Conservation (phyloP, 1,139 yeast species). For the Yamadazyma spencermartinsiae region DNA sequence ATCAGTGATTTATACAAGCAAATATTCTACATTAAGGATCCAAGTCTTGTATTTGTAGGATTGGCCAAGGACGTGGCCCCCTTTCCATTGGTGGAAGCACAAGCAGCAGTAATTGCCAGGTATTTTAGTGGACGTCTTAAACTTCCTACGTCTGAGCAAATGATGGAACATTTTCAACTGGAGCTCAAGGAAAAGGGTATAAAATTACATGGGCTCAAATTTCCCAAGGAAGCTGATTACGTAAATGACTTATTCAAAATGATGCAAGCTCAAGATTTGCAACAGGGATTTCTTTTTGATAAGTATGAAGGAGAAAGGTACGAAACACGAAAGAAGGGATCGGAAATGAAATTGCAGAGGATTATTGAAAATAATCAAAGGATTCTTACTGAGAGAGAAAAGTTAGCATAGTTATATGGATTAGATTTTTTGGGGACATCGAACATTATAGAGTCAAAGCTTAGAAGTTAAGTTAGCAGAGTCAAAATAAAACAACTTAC, state of each 20-base stretch:
- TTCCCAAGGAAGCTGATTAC: conserved; percentile 34
- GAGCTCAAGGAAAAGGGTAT: conserved; percentile 25
- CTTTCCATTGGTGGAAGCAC: conserved; percentile 49
- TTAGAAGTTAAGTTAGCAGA: no score
- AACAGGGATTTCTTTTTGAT: conserved; percentile 9
- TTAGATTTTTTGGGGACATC: no score
- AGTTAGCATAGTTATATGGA: no score
- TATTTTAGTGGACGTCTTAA: conserved; percentile 38
- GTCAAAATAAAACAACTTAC: no score
- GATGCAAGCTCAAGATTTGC: conserved; percentile 5
- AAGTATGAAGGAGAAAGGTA: conserved; percentile 13
- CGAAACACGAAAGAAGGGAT: conserved; percentile 7
- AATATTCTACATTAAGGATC: conserved; percentile 45
- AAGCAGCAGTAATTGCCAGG: conserved; percentile 44
- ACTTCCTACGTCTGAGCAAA: conserved; percentile 35
- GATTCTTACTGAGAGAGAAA: neutral
- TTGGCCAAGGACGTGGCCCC: conserved; percentile 45
- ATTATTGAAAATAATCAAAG: conserved; percentile 4
- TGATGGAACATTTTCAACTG: conserved; percentile 23
- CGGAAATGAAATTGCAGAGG: conserved; percentile 11
- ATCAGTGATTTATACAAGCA: conserved; percentile 37
- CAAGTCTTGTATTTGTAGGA: conserved; percentile 40
- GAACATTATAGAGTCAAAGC: neutral
- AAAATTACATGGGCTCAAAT: conserved; percentile 30
- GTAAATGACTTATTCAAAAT: conserved; percentile 7